A percentile compares a stretch with the other conserved stretches of the same genome.
phyloP scores from a whole-genome alignment of 208 protist genomes.

The Trypanosomatidae sp. region DNA sequence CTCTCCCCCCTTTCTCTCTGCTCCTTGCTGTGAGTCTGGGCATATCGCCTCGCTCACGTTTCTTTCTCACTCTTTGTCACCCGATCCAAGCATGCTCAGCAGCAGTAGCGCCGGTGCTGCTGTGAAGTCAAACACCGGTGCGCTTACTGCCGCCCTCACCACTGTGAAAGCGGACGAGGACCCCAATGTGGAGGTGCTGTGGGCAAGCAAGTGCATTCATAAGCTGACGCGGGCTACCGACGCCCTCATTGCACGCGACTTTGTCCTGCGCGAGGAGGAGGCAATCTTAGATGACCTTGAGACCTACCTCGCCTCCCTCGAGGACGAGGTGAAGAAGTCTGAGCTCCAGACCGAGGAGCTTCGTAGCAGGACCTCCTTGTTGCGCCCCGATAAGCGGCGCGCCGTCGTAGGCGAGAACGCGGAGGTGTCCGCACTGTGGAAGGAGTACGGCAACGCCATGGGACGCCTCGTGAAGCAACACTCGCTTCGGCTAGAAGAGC shows the following conservation, averaged over 20 bases:
- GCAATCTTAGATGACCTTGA: slow-evolving; percentile 46
- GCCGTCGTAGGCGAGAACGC: slow-evolving; percentile 9
- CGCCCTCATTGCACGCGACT: slow-evolving; percentile 53
- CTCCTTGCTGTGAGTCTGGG: neutral
- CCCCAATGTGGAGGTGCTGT: slow-evolving; percentile 31
- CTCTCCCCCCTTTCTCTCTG: neutral
- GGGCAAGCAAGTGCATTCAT: slow-evolving; percentile 40
- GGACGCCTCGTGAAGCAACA: slow-evolving; percentile 33
- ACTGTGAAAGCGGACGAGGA: slow-evolving; percentile 6
- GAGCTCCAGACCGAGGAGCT: slow-evolving; percentile 20
- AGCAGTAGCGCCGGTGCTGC: neutral
- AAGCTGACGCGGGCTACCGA: slow-evolving; percentile 53
- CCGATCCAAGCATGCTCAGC: neutral
- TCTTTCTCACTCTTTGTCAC: neutral
- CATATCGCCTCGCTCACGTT: neutral
- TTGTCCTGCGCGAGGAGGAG: slow-evolving; percentile 44
- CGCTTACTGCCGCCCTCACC: neutral
- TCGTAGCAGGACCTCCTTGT: slow-evolving; percentile 32
- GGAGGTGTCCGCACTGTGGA: slow-evolving; percentile 25
- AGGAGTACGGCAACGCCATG: slow-evolving; percentile 28
- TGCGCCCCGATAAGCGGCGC: slow-evolving; percentile 13
- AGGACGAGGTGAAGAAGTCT: slow-evolving; percentile 22
- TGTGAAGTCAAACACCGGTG: neutral
- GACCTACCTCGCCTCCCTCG: slow-evolving; percentile 26
- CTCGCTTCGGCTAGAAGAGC: slow-evolving; percentile 21